Evolutionary conservation across 345 rosid genomes (phyloP).

Genomic region (Hypericum perforatum): DNA sequence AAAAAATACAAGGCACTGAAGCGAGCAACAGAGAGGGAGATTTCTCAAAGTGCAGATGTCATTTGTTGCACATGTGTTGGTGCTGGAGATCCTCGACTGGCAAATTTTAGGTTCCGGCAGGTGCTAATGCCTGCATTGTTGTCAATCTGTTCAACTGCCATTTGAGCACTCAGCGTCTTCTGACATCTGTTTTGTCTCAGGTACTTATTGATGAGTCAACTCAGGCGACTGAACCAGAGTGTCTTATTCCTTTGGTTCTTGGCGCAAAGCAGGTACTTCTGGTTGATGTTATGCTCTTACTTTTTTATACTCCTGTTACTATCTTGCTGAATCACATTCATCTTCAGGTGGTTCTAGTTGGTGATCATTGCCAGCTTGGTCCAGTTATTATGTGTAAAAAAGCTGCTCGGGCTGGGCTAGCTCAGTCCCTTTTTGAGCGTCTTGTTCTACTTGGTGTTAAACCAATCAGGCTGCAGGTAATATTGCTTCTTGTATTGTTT

Average conservation of each 20-base stretch:
- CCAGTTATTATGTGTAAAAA: slow-evolving; percentile 99
- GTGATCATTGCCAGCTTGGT: slow-evolving; percentile 99
- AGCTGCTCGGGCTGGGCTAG: slow-evolving; percentile 99
- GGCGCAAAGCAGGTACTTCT: slow-evolving; percentile 84
- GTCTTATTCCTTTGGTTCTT: slow-evolving; percentile 97
- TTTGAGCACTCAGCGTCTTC: slow-evolving; percentile 14
- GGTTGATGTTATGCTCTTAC: not conserved
- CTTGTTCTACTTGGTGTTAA: slow-evolving; percentile 93
- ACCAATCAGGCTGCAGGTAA: slow-evolving; percentile 98
- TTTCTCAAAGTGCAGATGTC: slow-evolving; percentile 99
- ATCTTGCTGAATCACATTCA: slow-evolving; percentile 10
- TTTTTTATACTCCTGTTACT: not conserved
- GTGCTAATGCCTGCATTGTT: slow-evolving; percentile 21
- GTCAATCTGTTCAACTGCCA: not conserved
- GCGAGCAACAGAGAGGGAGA: slow-evolving; percentile 95
- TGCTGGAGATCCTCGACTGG: slow-evolving; percentile 96
- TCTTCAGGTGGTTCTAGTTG: slow-evolving; percentile 83
- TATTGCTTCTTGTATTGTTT: not conserved
- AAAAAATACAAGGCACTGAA: slow-evolving; percentile 94
- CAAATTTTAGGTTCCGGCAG: slow-evolving; percentile 99
- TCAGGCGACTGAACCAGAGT: slow-evolving; percentile 98
- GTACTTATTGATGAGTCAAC: slow-evolving; percentile 99
- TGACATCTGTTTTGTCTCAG: slow-evolving; percentile 24
- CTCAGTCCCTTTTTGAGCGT: slow-evolving; percentile 96
- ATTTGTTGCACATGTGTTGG: slow-evolving; percentile 99